These are phyloP conservation scores for Vicia villosa DNA, from an alignment of 306 rosid genomes.

Conservation along the genomic window DNA sequence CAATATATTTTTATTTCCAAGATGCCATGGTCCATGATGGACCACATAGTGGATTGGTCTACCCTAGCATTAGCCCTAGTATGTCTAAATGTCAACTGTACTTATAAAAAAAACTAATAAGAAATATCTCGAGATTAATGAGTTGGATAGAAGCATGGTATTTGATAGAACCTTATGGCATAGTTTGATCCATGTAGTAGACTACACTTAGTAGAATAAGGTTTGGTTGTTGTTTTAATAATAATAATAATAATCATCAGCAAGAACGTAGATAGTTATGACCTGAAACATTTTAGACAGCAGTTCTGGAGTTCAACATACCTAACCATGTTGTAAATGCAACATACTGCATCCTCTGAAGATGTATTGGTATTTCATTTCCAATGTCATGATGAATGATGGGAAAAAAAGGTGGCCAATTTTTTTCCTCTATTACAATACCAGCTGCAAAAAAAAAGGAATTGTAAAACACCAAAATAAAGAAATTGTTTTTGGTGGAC, in stretches of 20 bases:
- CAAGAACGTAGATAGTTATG: conserved; percentile 27
- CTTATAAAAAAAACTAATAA: too few species aligned
- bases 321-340: conserved; percentile 92
- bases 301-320: conserved; percentile 46
- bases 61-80: too few species aligned
- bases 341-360: conserved; percentile 81
- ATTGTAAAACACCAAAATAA: conserved; percentile 9
- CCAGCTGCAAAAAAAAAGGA: conserved; percentile 68
- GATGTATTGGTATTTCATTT: conserved; percentile 90
- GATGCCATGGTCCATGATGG: too few species aligned
- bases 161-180: too few species aligned
- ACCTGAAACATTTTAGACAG: conserved; percentile 29
- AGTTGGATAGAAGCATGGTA: too few species aligned
- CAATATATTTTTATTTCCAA: too few species aligned
- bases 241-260: conserved; percentile 20
- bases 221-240: too few species aligned
- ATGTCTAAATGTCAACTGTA: too few species aligned
- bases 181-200: too few species aligned
- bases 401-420: conserved; percentile 93
- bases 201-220: too few species aligned
- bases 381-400: conserved; percentile 92
- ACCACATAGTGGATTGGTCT: too few species aligned
- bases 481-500: conserved; percentile 3
- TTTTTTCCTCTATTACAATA: conserved; percentile 77
- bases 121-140: too few species aligned